phyloP scores from a whole-genome alignment of 208 protist genomes.

The Trichomonas tenax region DNA sequence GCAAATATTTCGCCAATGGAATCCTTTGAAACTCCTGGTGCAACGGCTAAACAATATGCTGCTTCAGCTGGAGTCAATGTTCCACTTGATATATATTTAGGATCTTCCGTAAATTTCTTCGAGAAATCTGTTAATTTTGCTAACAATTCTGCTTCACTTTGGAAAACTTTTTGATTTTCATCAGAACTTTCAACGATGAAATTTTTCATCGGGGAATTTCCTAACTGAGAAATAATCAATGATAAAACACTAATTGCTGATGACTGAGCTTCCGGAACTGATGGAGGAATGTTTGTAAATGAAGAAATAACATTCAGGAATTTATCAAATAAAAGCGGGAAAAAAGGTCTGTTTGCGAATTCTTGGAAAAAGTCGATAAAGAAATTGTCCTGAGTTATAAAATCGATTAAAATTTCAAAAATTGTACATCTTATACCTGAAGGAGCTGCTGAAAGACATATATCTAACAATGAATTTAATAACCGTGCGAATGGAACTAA shows the following conservation, averaged over 20 bases:
- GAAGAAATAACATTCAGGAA: background rate
- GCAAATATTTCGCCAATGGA: background rate
- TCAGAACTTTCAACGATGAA: background rate
- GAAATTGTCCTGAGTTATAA: background rate
- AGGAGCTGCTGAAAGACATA: background rate
- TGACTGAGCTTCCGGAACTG: background rate
- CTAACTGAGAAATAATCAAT: background rate
- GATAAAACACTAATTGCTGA: background rate
- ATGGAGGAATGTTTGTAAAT: background rate
- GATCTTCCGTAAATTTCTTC: background rate
- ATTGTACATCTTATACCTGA: background rate
- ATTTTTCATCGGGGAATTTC: background rate
- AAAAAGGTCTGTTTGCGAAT: background rate
- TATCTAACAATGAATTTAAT: background rate
- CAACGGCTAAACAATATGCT: background rate
- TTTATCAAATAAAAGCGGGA: background rate
- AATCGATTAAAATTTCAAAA: slow-evolving; percentile 5
- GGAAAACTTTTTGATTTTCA: background rate
- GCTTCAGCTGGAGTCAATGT: background rate
- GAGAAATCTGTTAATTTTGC: background rate
- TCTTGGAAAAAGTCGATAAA: background rate
- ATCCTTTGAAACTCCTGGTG: background rate
- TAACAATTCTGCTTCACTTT: background rate
- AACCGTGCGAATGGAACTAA: background rate
- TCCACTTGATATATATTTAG: background rate